A percentile compares a stretch with the other conserved stretches of the same genome.
These are phyloP conservation scores for Tuber brumale DNA, from an alignment of 495 filamentous ascomycete species.

Conservation along the genomic window DNA sequence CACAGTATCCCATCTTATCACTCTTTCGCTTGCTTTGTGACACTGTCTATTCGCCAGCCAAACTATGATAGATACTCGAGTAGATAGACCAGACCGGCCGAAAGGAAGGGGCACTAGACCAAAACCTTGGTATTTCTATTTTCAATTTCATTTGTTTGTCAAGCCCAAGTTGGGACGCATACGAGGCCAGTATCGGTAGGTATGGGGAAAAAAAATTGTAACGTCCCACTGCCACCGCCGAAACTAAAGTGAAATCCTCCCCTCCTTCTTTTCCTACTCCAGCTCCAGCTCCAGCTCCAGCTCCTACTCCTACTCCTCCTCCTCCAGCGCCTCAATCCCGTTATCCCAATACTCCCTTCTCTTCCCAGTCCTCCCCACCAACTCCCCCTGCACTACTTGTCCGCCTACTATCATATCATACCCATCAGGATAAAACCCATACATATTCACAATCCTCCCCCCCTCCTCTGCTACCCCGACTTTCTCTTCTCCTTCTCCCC, in stretches of 20 bases:
- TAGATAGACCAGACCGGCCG: not conserved
- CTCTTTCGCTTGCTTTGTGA: not conserved
- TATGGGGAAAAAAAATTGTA: not conserved
- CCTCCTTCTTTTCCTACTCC: not conserved
- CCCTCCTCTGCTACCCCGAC: conserved; percentile 21
- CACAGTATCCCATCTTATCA: not conserved
- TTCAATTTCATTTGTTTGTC: not conserved
- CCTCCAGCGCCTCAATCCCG: not conserved
- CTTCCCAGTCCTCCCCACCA: not conserved
- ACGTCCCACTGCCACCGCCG: not conserved
- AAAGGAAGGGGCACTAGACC: not conserved
- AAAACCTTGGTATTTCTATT: not conserved
- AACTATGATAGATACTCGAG: not conserved
- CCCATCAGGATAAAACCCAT: not conserved
- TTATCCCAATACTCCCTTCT: not conserved
- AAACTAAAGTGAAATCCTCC: not conserved
- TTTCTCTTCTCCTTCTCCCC: conserved; percentile 10
- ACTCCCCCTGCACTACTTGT: not conserved
- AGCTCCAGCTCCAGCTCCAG: not conserved
- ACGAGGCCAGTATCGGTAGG: not conserved
- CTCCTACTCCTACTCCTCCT: not conserved
- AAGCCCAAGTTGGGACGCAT: not conserved
- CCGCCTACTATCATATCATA: not conserved
- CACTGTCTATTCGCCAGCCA: not conserved
- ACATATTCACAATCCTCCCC: conserved; percentile 22